These are phyloP conservation scores for Chrysanthemum lavandulifolium DNA, from an alignment of 129 eudicot species.

Conservation along the genomic window DNA sequence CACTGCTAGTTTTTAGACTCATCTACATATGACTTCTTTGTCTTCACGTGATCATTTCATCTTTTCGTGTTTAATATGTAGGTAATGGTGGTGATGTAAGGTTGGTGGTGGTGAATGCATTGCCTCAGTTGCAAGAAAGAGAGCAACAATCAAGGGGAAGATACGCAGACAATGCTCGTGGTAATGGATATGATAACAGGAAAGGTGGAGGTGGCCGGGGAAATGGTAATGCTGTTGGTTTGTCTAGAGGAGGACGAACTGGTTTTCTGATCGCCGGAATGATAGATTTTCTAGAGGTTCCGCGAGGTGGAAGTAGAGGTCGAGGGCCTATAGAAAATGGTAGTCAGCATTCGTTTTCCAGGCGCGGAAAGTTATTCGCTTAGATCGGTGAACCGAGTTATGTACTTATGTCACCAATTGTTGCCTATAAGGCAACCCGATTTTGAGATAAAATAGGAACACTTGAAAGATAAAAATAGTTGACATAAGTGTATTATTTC, in stretches of 20 bases:
- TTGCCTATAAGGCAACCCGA: too few relatives aligned
- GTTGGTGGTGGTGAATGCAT: slow-evolving; percentile 56
- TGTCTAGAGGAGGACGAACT: too few relatives aligned
- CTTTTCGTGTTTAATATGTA: not conserved
- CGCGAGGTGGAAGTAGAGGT: slow-evolving; percentile 49
- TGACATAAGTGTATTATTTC: too few relatives aligned
- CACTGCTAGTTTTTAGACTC: not conserved
- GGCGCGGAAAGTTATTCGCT: too few relatives aligned
- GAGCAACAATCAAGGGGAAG: slow-evolving; percentile 55
- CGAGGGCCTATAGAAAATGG: slow-evolving; percentile 45
- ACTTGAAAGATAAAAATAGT: too few relatives aligned
- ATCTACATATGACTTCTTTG: not conserved
- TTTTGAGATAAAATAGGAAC: too few relatives aligned
- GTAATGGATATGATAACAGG: slow-evolving; percentile 1
- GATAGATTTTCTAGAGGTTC: slow-evolving; percentile 35
- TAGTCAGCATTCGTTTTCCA: slow-evolving; percentile 5
- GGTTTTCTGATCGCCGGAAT: slow-evolving; percentile 10
- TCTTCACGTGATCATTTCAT: not conserved
- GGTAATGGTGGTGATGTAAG: slow-evolving; percentile 53
- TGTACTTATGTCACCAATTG: too few relatives aligned
- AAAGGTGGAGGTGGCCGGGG: not conserved
- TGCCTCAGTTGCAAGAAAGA: slow-evolving; percentile 73
- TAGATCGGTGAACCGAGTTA: too few relatives aligned
- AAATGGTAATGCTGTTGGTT: too few relatives aligned
- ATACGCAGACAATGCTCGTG: not conserved